Conservation (phyloP, 2,329 filamentous ascomycete species). For the Microcera coccophila region DNA sequence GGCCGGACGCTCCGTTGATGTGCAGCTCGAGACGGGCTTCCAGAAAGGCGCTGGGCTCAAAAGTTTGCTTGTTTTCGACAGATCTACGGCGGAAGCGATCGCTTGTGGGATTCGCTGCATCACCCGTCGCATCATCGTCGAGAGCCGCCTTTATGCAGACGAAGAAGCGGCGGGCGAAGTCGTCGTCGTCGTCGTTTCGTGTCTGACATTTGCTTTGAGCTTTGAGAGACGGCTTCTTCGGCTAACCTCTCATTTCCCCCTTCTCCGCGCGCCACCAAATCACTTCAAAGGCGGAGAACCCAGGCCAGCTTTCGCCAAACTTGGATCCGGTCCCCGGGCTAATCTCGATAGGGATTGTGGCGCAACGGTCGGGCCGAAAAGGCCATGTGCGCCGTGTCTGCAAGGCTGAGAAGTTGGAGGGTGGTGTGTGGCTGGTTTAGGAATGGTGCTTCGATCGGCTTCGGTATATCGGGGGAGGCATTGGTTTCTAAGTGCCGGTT, state of each 20-base stretch:
- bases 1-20: constrained; percentile 24
- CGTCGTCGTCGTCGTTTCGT: constrained; percentile 10
- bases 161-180: background rate
- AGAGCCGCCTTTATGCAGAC: background rate
- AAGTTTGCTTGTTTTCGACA: too few relatives aligned
- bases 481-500: too few relatives aligned
- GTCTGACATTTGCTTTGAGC: background rate
- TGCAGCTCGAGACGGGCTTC: constrained; percentile 16
- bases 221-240: background rate
- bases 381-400: constrained; percentile 13
- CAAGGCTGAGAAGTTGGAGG: constrained; percentile 25
- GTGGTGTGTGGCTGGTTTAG: too few relatives aligned
- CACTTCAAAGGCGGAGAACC: constrained; percentile 25
- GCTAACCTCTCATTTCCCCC: background rate
- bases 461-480: too few relatives aligned
- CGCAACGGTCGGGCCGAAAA: constrained; percentile 26
- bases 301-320: background rate
- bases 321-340: constrained; percentile 15
- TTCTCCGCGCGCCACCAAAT: constrained; percentile 3
- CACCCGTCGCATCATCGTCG: too few relatives aligned
- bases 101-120: background rate
- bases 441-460: too few relatives aligned
- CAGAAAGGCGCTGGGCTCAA: constrained; percentile 15
- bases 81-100: too few relatives aligned
- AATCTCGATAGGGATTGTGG: constrained; percentile 14